phyloP scores from a whole-genome alignment of 2,329 filamentous ascomycete genomes.

The Arthroderma sp. region DNA sequence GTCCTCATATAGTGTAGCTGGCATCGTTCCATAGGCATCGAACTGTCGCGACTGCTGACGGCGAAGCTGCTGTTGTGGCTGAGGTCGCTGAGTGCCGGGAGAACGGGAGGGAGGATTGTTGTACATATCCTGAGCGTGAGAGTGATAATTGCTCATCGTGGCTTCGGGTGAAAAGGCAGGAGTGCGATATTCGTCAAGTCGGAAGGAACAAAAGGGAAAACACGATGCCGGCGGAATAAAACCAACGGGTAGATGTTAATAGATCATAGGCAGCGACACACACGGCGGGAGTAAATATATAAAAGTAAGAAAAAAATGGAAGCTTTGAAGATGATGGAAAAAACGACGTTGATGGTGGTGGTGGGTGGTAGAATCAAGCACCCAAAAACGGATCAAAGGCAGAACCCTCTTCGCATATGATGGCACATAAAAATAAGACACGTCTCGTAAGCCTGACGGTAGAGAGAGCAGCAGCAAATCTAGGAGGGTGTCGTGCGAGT shows the following conservation, averaged over 20 bases:
- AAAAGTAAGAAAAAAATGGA: too few relatives aligned
- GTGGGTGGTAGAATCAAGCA: too few relatives aligned
- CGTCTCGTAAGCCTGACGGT: conserved; percentile 23
- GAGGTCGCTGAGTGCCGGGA: conserved; percentile 56
- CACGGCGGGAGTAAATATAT: too few relatives aligned
- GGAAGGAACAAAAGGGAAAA: too few relatives aligned
- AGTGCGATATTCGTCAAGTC: too few relatives aligned
- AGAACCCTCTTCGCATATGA: too few relatives aligned
- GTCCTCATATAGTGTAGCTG: conserved; percentile 59
- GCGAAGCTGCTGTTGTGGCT: conserved; percentile 50
- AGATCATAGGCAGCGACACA: too few relatives aligned
- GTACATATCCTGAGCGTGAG: conserved; percentile 39
- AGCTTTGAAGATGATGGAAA: too few relatives aligned
- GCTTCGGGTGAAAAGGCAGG: not conserved
- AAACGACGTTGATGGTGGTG: too few relatives aligned
- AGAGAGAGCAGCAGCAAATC: conserved; percentile 16
- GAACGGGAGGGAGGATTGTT: conserved; percentile 53
- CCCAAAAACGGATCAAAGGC: too few relatives aligned
- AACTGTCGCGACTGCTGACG: conserved; percentile 66
- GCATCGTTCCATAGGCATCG: conserved; percentile 57
- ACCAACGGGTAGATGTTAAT: too few relatives aligned
- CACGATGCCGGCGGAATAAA: too few relatives aligned
- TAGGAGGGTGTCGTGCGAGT: conserved; percentile 4
- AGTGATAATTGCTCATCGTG: conserved; percentile 21
- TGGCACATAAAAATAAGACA: conserved; percentile 48